phyloP scores from a whole-genome alignment of 2,329 filamentous ascomycete species.

The Pseudovirgaria hyperparasitica region DNA sequence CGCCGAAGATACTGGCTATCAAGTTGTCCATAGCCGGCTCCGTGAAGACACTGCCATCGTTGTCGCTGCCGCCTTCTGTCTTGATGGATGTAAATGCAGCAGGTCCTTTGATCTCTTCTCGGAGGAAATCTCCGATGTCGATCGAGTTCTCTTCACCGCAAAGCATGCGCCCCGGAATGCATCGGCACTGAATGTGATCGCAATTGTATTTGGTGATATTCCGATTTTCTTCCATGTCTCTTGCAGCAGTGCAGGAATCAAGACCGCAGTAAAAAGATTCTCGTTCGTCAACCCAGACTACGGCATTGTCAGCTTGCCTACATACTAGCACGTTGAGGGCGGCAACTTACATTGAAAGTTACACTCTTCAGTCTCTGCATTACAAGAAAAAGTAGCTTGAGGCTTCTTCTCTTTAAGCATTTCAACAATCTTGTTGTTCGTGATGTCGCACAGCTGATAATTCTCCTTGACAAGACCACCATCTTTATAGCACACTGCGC shows the following conservation, averaged over 20 bases:
- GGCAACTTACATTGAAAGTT: constrained; percentile 76
- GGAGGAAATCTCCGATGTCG: constrained; percentile 81
- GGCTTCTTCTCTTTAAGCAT: constrained; percentile 75
- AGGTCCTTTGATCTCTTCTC: constrained; percentile 71
- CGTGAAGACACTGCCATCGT: constrained; percentile 68
- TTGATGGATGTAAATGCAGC: constrained; percentile 64
- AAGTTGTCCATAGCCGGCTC: constrained; percentile 89
- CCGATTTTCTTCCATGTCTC: constrained; percentile 52
- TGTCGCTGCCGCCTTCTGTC: constrained; percentile 42
- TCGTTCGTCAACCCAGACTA: constrained; percentile 85
- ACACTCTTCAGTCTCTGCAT: constrained; percentile 60
- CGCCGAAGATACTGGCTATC: constrained; percentile 80
- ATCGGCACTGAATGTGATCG: constrained; percentile 72
- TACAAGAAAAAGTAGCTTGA: constrained; percentile 89
- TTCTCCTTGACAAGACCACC: constrained; percentile 88
- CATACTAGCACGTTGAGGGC: neutral
- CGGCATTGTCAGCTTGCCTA: constrained; percentile 12
- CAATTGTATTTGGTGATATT: constrained; percentile 83
- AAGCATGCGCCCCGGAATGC: constrained; percentile 82
- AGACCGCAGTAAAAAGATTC: constrained; percentile 97
- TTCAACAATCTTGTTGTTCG: constrained; percentile 84
- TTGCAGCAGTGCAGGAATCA: constrained; percentile 62
- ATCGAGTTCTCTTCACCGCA: constrained; percentile 86
- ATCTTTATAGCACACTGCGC: constrained; percentile 82
- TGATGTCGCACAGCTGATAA: constrained; percentile 96